Conservation (phyloP, 768 basidiomycete genomes). For the Lentinula aciculospora region DNA sequence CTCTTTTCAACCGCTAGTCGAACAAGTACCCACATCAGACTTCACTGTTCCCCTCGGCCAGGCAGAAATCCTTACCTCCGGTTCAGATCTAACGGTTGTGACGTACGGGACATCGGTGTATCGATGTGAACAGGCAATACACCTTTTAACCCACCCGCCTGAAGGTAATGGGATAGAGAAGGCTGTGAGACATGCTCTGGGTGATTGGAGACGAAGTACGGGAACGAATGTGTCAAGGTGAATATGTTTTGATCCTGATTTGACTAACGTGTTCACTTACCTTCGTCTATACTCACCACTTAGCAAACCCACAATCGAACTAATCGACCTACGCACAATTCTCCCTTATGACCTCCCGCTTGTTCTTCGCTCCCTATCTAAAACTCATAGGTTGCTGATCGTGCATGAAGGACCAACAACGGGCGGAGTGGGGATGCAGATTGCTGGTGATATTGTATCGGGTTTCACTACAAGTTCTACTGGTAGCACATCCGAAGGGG, state of each 20-base stretch:
- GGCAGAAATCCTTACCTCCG: slow-evolving; percentile 70
- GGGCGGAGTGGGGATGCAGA: slow-evolving; percentile 86
- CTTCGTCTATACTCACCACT: slow-evolving; percentile 72
- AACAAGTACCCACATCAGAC: slow-evolving; percentile 90
- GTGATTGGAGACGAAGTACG: background rate
- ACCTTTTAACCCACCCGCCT: slow-evolving; percentile 65
- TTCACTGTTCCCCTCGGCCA: slow-evolving; percentile 77
- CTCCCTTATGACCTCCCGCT: slow-evolving; percentile 86
- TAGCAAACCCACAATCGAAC: slow-evolving; percentile 70
- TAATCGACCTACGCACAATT: slow-evolving; percentile 88
- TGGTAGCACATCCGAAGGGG: background rate
- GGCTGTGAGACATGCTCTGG: background rate
- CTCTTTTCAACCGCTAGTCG: slow-evolving; percentile 41
- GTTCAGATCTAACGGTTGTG: slow-evolving; percentile 82
- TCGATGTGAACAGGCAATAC: slow-evolving; percentile 80
- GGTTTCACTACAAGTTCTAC: background rate
- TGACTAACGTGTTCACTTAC: too few relatives aligned
- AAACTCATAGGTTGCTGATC: slow-evolving; percentile 80
- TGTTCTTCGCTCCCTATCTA: slow-evolving; percentile 74
- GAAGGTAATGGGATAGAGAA: background rate
- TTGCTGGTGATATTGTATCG: slow-evolving; percentile 68
- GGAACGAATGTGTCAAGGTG: background rate
- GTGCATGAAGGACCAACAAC: slow-evolving; percentile 91
- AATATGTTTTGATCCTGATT: slow-evolving; percentile 12
- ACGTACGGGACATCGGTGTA: slow-evolving; percentile 95